A percentile compares a stretch with the other conserved stretches of the same genome.
These are phyloP conservation scores for Cicer cuneatum DNA, from an alignment of 306 rosid species.

Conservation along the genomic window DNA sequence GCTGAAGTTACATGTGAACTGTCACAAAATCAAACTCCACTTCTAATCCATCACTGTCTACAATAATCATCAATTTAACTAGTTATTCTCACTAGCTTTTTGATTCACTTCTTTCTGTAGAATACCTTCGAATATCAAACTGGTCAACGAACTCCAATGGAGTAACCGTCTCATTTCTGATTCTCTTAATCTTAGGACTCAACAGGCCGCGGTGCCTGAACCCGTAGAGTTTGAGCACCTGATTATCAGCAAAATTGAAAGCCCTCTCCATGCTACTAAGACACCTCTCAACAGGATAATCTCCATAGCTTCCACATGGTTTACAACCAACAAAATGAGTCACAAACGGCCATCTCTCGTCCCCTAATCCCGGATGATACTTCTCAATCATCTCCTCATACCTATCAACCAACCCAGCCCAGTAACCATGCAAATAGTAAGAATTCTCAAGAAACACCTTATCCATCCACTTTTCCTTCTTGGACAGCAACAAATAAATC, in stretches of 20 bases:
- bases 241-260: slow-evolving; percentile 94
- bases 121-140: slow-evolving; percentile 78
- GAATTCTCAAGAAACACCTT: slow-evolving; percentile 94
- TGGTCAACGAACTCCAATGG: slow-evolving; percentile 79
- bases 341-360: slow-evolving; percentile 99
- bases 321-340: slow-evolving; percentile 98
- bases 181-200: slow-evolving; percentile 94
- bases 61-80: slow-evolving; percentile 48
- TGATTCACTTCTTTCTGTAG: slow-evolving; percentile 45
- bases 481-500: slow-evolving; percentile 81
- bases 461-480: slow-evolving; percentile 90
- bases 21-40: slow-evolving; percentile 50
- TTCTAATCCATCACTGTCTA: slow-evolving; percentile 58
- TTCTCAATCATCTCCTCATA: slow-evolving; percentile 98
- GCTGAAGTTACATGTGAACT: slow-evolving; percentile 50
- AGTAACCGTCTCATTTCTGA: slow-evolving; percentile 82
- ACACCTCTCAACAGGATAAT: slow-evolving; percentile 93
- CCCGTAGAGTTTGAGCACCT: slow-evolving; percentile 88
- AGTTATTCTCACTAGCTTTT: slow-evolving; percentile 56
- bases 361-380: slow-evolving; percentile 94
- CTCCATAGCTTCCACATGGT: slow-evolving; percentile 99
- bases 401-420: slow-evolving; percentile 98
- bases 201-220: slow-evolving; percentile 87
- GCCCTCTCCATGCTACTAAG: slow-evolving; percentile 98
- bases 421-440: slow-evolving; percentile 91